Percentiles rank a stretch among this genome's conserved stretches.
Evolutionary conservation across 1,139 yeast species (phyloP).

Genomic region (Debaryomyces subglobosus): DNA sequence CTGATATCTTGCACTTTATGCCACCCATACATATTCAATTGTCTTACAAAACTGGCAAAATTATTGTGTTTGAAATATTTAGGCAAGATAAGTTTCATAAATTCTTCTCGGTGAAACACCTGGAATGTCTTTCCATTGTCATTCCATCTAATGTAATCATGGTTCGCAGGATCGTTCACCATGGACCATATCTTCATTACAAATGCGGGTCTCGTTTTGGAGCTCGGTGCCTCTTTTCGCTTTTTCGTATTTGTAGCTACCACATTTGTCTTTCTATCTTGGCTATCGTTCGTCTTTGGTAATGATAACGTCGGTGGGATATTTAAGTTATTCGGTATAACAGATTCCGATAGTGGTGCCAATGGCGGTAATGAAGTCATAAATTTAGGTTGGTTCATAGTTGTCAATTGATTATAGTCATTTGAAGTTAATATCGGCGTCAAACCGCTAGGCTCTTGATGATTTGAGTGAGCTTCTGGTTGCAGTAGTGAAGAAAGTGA

Average conservation of each 20-base stretch:
- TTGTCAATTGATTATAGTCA: constrained; percentile 19
- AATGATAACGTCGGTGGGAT: constrained; percentile 16
- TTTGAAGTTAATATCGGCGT: constrained; percentile 15
- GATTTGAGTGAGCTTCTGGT: constrained; percentile 7
- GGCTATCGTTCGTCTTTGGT: constrained; percentile 10
- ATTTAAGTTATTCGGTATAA: constrained; percentile 29
- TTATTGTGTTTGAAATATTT: constrained; percentile 91
- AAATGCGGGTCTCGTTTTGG: constrained; percentile 73
- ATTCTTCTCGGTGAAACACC: constrained; percentile 81
- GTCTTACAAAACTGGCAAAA: constrained; percentile 93
- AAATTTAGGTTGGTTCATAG: constrained; percentile 18
- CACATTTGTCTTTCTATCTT: constrained; percentile 7
- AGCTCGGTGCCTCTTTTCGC: constrained; percentile 38
- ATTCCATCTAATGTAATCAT: constrained; percentile 78
- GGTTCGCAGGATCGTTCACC: constrained; percentile 80
- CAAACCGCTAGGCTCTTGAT: constrained; percentile 14
- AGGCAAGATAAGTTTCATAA: constrained; percentile 83
- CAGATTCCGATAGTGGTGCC: constrained; percentile 40
- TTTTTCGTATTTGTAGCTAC: constrained; percentile 20
- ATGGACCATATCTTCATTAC: constrained; percentile 92
- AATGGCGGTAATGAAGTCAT: constrained; percentile 32
- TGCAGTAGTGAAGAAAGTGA: constrained; percentile 8
- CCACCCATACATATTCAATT: constrained; percentile 97
- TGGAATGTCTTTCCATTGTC: constrained; percentile 84
- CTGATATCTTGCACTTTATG: constrained; percentile 87